Evolutionary conservation across 1,284 basidiomycete genomes (phyloP), one percentile per base, ranked within the genome.

Genomic region (Ceratobasidium sp.): DNA sequence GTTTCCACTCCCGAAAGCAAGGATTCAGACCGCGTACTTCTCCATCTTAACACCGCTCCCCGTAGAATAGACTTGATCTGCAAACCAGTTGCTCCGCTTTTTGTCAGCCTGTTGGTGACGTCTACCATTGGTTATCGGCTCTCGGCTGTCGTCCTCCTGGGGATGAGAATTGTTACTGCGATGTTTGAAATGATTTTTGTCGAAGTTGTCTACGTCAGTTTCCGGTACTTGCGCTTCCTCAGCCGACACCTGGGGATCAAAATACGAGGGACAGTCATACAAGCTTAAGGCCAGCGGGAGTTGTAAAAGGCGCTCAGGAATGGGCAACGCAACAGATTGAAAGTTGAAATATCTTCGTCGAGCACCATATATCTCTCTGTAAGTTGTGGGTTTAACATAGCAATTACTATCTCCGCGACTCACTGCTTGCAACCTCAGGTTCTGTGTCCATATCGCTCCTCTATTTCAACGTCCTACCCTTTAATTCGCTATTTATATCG

Each of bases 81-180:
- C 80, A 89, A 91, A 80, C 86, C 90, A 4, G 79, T 88, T 3
- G 87, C 89, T 1, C 89, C 89, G 0, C 83, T 91, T 3, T 89
- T 90, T 75, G 88, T 89, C 16, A 89, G 88, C 0, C 82, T 88
- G 23, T 83, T 90, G 44, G 27, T 30, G 27, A 88, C 89, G 0
- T 83, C 85, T 3, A 83, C 80, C 0, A 81, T 82, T 18, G 83
- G 84, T 20, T 84, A 84, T 60, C 77, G 81, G 1, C 81, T 84
- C 30, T 83, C 86, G 2, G 81, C 84, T 1, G 82, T 81, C 18
- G 82, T 85, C 48, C 81, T 87, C 7, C 82, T 84, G 33, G 81
- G 81, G 1, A 81, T 87, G 10, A 82, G 84, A 16, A 77, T 83
- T 50, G 81, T 80, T 12, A 84, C 86, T 66, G 82, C 86, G 79